Percentiles rank a stretch among this genome's conserved stretches.
Conservation (phyloP, 192 early-diverging fungal genomes). For the Entrophospora sp. region DNA sequence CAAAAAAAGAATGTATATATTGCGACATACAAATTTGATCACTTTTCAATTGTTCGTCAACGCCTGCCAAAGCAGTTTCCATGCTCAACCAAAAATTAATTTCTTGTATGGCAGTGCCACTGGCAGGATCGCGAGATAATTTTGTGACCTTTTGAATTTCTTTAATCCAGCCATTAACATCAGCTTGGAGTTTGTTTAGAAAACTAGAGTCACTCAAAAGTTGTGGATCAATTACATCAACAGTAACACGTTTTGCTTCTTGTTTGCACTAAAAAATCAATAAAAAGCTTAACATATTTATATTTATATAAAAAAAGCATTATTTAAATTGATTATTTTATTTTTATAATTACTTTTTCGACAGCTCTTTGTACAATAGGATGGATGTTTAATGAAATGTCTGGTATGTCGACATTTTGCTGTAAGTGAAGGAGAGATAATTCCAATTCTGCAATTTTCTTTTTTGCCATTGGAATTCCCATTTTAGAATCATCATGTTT, state of each 20-base stretch:
- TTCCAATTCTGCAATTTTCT: constrained; percentile 98
- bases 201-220: constrained; percentile 76
- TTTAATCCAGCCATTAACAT: constrained; percentile 98
- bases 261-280: constrained; percentile 48
- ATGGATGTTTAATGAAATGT: constrained; percentile 78
- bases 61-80: constrained; percentile 86
- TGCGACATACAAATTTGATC: constrained; percentile 67
- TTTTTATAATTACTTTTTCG: constrained; percentile 37
- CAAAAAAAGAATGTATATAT: too few relatives aligned
- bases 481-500: constrained; percentile 67
- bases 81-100: constrained; percentile 99
- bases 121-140: constrained; percentile 71
- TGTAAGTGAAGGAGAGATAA: constrained; percentile 90
- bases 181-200: constrained; percentile 87
- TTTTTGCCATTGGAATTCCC: constrained; percentile 91
- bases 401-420: constrained; percentile 98
- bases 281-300: too few relatives aligned
- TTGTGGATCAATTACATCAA: constrained; percentile 62
- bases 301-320: too few relatives aligned
- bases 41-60: constrained; percentile 92
- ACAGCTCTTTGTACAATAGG: constrained; percentile 66
- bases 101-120: constrained; percentile 91
- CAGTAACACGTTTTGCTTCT: constrained; percentile 53
- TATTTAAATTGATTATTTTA: too few relatives aligned
- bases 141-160: constrained; percentile 99